phyloP scores from a whole-genome alignment of 306 rosid genomes.

The Glycine latifolia region DNA sequence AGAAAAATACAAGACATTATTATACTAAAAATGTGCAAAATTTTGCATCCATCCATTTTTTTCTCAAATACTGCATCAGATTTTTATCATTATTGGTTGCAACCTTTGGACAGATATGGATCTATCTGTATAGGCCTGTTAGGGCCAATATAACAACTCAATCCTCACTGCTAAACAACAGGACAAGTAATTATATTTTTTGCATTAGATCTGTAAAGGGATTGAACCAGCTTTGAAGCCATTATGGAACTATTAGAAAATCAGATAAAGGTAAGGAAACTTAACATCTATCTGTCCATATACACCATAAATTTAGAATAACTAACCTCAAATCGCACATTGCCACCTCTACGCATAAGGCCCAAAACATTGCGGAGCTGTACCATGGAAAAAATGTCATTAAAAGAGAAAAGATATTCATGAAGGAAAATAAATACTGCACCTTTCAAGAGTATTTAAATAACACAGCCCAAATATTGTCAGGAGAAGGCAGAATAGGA shows the following conservation, averaged over 20 bases:
- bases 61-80: not conserved
- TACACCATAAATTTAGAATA: not conserved
- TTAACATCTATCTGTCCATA: not conserved
- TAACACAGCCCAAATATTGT: no score
- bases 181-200: constrained; percentile 24
- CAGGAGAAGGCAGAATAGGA: not conserved
- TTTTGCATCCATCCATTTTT: not conserved
- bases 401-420: constrained; percentile 22
- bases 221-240: constrained; percentile 1
- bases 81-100: not conserved
- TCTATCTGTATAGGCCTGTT: not conserved
- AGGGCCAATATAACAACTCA: not conserved
- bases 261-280: constrained; percentile 19
- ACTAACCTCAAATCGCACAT: constrained; percentile 79
- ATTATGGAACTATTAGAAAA: not conserved
- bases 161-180: not conserved
- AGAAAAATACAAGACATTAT: not conserved
- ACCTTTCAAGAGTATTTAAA: not conserved
- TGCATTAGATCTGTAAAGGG: constrained; percentile 8
- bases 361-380: constrained; percentile 89
- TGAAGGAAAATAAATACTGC: constrained; percentile 13
- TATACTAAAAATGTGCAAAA: not conserved
- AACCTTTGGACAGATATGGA: not conserved
- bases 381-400: constrained; percentile 46
- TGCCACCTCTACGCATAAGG: constrained; percentile 82